These are phyloP conservation scores for Populus ilicifolia DNA, from an alignment of 345 rosid species.

Conservation along the genomic window DNA sequence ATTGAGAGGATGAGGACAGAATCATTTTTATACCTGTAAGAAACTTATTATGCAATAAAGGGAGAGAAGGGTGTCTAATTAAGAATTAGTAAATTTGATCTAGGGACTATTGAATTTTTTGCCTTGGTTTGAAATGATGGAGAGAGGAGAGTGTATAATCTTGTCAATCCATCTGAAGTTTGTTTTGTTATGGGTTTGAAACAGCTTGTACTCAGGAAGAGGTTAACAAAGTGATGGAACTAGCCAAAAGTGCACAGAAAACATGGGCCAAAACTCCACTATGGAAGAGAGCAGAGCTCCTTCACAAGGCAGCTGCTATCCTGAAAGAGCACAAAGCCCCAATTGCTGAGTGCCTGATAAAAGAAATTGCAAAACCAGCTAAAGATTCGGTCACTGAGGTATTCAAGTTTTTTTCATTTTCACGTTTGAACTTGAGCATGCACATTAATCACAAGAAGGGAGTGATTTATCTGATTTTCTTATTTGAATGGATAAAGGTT, in stretches of 20 bases:
- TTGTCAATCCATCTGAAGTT: not conserved
- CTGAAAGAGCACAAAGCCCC: conserved; percentile 81
- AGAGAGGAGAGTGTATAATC: not conserved
- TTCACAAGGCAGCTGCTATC: conserved; percentile 90
- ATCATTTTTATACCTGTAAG: not conserved
- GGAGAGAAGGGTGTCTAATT: not conserved
- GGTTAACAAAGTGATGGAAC: conserved; percentile 85
- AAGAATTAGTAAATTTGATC: not conserved
- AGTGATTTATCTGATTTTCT: not conserved
- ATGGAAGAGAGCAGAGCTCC: conserved; percentile 98
- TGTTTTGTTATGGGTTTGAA: not conserved
- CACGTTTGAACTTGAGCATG: not conserved
- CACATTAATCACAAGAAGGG: not conserved
- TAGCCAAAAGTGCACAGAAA: conserved; percentile 78
- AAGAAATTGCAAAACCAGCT: conserved; percentile 98
- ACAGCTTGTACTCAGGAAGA: conserved; percentile 95
- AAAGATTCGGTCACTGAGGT: conserved; percentile 94
- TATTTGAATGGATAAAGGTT: conserved; percentile 40
- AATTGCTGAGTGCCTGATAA: conserved; percentile 83
- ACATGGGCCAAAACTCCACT: conserved; percentile 94
- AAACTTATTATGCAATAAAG: not conserved
- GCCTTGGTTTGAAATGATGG: not conserved
- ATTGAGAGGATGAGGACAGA: not conserved
- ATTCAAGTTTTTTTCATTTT: not conserved
- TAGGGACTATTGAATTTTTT: not conserved